These are phyloP conservation scores for Pseudocercospora vitis DNA, from an alignment of 2,329 filamentous ascomycete genomes.

Conservation along the genomic window DNA sequence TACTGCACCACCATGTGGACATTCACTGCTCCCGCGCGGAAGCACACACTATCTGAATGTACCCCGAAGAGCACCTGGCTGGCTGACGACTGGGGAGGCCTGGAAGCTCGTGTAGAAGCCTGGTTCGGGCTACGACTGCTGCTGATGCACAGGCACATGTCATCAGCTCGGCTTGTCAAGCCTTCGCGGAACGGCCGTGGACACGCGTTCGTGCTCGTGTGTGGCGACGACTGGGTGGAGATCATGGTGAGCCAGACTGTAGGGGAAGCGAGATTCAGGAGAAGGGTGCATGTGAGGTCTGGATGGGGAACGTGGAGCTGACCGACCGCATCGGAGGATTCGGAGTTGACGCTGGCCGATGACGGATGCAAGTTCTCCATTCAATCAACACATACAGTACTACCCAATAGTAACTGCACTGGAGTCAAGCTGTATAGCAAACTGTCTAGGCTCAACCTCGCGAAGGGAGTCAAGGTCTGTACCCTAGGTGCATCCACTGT, in stretches of 20 bases:
- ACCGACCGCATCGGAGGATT: no score
- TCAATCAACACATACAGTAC: no score
- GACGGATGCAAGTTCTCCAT: background rate
- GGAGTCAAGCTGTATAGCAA: no score
- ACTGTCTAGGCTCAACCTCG: background rate
- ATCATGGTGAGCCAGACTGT: background rate
- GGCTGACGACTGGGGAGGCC: no score
- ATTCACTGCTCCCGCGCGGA: no score
- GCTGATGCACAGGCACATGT: background rate
- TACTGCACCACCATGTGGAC: no score
- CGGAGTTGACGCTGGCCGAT: background rate
- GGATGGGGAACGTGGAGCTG: background rate
- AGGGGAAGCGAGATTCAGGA: background rate
- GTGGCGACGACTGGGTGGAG: background rate
- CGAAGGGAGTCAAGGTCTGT: no score
- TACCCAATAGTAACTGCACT: no score
- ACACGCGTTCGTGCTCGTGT: background rate
- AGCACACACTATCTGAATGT: no score
- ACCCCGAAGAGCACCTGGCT: background rate
- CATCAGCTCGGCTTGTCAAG: background rate
- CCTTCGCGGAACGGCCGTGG: background rate
- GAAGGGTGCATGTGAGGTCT: no score
- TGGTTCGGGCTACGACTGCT: no score
- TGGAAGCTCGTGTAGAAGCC: no score
- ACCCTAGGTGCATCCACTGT: background rate